Base-by-base conservation (phyloP, 2,329 filamentous ascomycete genomes). In the Esteya vermicola region DNA sequence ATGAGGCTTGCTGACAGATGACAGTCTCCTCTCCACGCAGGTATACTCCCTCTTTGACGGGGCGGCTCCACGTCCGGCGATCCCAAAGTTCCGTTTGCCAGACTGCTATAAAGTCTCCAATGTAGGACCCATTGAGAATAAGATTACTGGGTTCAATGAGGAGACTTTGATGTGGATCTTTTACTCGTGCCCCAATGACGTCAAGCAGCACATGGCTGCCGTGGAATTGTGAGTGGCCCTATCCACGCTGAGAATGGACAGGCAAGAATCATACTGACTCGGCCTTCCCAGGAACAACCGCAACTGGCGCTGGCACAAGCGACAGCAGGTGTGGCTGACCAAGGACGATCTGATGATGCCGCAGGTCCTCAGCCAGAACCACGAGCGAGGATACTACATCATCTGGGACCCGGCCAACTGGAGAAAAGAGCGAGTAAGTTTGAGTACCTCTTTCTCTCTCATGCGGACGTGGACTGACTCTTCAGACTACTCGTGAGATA, bases 141-240 rank as follows among this genome's bases (percentile, higher is more conserved):
- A 80, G 55, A 75, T 80, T 36, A 63, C 64, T 31, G 78, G 69
- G 46, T 79, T 81, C 56, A 79, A 78, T 48, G 76, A 81, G 46
- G 76, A 81, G 56, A 78, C 76, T 0, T 58, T 81, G 36, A 74
- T 81, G 55, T 78, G 72, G 67, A 80, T 81, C 47, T 81, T 81
- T 51, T 80, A 81, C 55, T 77, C 71, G 56, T 77, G 72, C 44
- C 72, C 76, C 8, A 63, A 68, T 33, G 75, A 80, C 50, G 52
- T 70, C 27, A 74, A 77, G 54, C 76, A 81, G 52, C 68, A 75
- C 36, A 60, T 77, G 57, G 76, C 76, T 3, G 75, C 76, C 0
- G 60, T 67, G 31, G 74, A 80, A 53, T 60, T 81, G 74, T 79
- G 58, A 57, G 72, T 36, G 19, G 16, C 3, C 4, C 19, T 20